Evolutionary conservation across 371 early-diverging fungal species (phyloP), one percentile per base, ranked within the genome.

Genomic region (Mucor lusitanicus): DNA sequence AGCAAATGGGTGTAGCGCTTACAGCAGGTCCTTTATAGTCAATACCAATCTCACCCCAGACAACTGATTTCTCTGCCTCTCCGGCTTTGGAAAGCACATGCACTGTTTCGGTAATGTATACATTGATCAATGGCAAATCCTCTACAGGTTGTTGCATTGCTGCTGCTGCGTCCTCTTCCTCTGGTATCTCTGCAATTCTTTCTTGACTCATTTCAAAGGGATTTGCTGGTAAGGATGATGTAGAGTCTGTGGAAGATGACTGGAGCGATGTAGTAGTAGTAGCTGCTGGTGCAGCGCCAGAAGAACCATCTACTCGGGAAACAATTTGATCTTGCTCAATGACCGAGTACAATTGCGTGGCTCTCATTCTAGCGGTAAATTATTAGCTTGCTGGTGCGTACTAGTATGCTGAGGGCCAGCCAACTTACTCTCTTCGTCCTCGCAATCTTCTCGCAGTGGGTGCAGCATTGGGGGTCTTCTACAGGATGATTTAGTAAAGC

Each of bases 11-110:
- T 21, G 56, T 72, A 11, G 67, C 61, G 13, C 65, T 59, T 15
- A 71, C 70, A 0, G 57, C 33, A 1, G 73, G 80, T 53, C 77
- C 85, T 39, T 63, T 63, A 53, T 73, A 81, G 6, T 63, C 60
- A 63, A 86, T 56, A 35, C 81, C 74, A 35, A 85, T 71, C 58
- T 85, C 85, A 19, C 88, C 88, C 48, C 72, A 74, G 23, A 86
- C 74, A 50, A 75, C 71, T 19, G 83, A 69, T 63, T 73, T 76
- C 9, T 70, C 76, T 2, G 77, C 64, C 35, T 81, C 65, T 3
- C 88, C 88, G 1, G 68, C 68, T 21, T 76, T 79, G 6, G 80
- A 66, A 21, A 79, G 65, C 0, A 72, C 79, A 68, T 85, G 81
- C 1, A 88, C 65, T 32, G 75, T 82, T 54, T 88, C 88, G 0